Evolutionary conservation across 495 filamentous ascomycete genomes (phyloP), one percentile per base, ranked within the genome.

Genomic region (Viridothelium virens): DNA sequence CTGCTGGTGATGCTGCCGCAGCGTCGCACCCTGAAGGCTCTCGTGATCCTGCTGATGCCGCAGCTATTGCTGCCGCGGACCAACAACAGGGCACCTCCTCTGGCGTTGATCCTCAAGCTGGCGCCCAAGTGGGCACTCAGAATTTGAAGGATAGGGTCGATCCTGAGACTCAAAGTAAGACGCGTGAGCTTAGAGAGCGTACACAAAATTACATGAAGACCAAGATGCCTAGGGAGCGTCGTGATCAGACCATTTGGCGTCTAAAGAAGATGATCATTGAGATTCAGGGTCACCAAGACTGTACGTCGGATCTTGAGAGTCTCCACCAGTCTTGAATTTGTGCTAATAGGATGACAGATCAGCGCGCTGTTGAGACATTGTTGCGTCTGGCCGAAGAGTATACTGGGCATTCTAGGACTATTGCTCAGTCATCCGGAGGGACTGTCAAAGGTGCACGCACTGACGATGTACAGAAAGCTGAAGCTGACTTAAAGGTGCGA

Each of bases 211-310:
- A 96, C 72, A 74, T 96, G 34, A 80, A 81, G 16, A 81, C 85
- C 63, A 97, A 97, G 81, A 81, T 98, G 75, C 93, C 94, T 0
- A 80, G 92, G 79, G 93, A 97, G 78, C 91, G 95, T 66, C 91
- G 93, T 38, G 92, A 97, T 2, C 93, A 96, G 80, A 86, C 86
- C 34, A 86, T 97, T 71, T 97, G 86, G 83, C 89, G 94, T 61
- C 76, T 98, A 66, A 97, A 97, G 86, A 97, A 97, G 84, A 96
- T 98, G 90, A 78, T 98, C 36, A 82, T 96, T 65, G 94, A 98
- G 80, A 89, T 96, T 65, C 94, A 98, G 75, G 87, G 91, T 47
- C 94, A 96, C 73, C 85, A 87, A 63, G 94, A 97, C 68, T 98
- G 86, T 88, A 75, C 75, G 85, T 76, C 37, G 4, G 12, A n/a